Percentiles rank a stretch among this genome's conserved stretches.
phyloP scores from a whole-genome alignment of 805 yeast genomes.

The Hanseniaspora lachancei region DNA sequence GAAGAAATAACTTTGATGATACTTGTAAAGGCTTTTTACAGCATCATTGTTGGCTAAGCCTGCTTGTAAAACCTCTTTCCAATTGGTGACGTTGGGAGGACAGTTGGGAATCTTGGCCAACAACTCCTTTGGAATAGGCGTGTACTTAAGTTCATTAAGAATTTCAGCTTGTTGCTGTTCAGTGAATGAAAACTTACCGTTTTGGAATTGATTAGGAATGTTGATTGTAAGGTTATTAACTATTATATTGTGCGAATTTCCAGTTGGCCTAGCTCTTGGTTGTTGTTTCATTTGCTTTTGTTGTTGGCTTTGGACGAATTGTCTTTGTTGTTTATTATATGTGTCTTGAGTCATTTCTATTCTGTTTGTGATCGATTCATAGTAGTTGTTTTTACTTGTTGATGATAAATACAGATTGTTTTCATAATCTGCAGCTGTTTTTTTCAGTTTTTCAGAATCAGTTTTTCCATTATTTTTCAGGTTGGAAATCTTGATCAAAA shows the following conservation, averaged over 20 bases:
- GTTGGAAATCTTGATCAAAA: conserved; percentile 27
- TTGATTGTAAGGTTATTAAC: conserved; percentile 18
- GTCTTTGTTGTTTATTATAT: conserved; percentile 21
- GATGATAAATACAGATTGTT: conserved; percentile 49
- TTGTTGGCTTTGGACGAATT: conserved; percentile 17
- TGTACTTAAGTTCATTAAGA: conserved; percentile 39
- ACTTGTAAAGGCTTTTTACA: conserved; percentile 53
- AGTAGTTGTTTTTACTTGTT: conserved; percentile 44
- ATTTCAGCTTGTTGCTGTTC: conserved; percentile 28
- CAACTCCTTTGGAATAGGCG: conserved; percentile 60
- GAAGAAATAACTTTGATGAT: conserved; percentile 33
- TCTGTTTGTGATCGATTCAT: conserved; percentile 35
- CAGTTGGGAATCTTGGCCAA: conserved; percentile 57
- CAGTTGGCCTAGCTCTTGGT: conserved; percentile 16
- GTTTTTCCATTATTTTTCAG: conserved; percentile 25
- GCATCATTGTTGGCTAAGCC: conserved; percentile 44
- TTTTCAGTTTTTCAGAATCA: conserved; percentile 34
- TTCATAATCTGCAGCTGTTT: conserved; percentile 60
- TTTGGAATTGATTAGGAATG: conserved; percentile 22
- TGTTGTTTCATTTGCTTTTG: conserved; percentile 23
- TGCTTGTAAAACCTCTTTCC: conserved; percentile 64
- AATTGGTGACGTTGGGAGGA: conserved; percentile 67
- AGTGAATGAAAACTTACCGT: conserved; percentile 20
- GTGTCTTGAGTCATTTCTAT: conserved; percentile 29
- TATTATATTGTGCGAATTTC: neutral